These are phyloP conservation scores for Mychonastes homosphaera DNA, from an alignment of 139 green algal species.

Conservation along the genomic window DNA sequence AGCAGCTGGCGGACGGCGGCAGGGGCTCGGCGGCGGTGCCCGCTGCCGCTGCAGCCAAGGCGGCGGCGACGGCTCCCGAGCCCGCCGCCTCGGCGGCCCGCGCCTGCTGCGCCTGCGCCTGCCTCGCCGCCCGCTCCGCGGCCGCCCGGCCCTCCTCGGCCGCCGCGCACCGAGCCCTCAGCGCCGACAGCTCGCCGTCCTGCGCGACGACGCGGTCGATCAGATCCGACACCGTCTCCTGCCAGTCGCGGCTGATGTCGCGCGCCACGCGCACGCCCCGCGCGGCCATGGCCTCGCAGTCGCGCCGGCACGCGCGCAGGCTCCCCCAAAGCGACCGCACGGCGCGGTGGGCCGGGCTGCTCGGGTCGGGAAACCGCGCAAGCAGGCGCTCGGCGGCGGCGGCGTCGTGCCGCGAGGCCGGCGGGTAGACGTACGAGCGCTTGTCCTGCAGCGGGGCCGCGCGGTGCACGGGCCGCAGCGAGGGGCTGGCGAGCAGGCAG, in stretches of 20 bases:
- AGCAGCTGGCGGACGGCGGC: too few species aligned
- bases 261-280: slow-evolving; percentile 17
- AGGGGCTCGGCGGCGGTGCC: too few species aligned
- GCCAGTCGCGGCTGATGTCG: slow-evolving; percentile 24
- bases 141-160: too few species aligned
- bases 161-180: too few species aligned
- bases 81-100: neutral
- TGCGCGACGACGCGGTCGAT: slow-evolving; percentile 20
- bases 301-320: slow-evolving; percentile 5
- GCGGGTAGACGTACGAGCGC: slow-evolving; percentile 16
- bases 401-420: neutral
- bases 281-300: slow-evolving; percentile 19
- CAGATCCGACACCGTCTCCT: slow-evolving; percentile 24
- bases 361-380: neutral
- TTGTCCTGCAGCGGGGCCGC: slow-evolving; percentile 13
- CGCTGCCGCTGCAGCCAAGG: too few species aligned
- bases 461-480: neutral
- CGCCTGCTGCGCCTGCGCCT: neutral
- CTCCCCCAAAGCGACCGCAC: slow-evolving; percentile 12
- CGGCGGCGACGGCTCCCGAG: too few species aligned
- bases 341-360: neutral
- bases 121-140: slow-evolving; percentile 3
- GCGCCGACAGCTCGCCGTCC: slow-evolving; percentile 12
- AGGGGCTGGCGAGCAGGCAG: too few species aligned
- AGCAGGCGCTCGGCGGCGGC: neutral